Evolutionary conservation across 345 rosid genomes (phyloP), one percentile per base, ranked within the genome.

Genomic region (Salix viminalis): DNA sequence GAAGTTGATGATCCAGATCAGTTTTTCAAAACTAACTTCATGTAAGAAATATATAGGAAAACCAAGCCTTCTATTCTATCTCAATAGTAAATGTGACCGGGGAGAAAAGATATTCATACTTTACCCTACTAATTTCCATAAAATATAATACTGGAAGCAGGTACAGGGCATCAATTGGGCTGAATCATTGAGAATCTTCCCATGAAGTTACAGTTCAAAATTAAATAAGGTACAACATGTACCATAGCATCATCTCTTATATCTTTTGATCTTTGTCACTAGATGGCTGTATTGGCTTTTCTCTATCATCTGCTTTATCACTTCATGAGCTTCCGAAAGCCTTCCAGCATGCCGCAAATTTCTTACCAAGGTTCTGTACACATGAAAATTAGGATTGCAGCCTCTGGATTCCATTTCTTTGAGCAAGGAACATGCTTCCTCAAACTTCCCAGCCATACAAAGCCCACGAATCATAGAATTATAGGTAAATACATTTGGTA

Each of bases 391-490:
- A 62, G 99, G 99, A 79, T 84, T 85, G 79, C 97, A 90, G 28
- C 96, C 96, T 81, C 94, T 88, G 18, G 84, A 80, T 86, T 90
- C 92, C 99, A 95, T 93, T 86, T 89, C 91, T 75, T 89, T 90
- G 44, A 93, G 86, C 89, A 91, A 72, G 69, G 87, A 80, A 73
- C 94, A 85, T 26, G 97, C 97, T 79, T 90, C 91, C 65, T 82
- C 86, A 72, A 87, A 93, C 83, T 83, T 88, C 67, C 87, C 92
- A 0, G 88, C 92, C 88, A 88, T 87, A 84, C 97, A 95, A 71
- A 83, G 75, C 72, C 97, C 97, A 0, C 94, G 89, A 71, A 95
- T 91, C 97, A 95, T 89, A 14, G 97, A 89, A 80, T 89, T 89
- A 74, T 95, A 95, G 0, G 99, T 91, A 83, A 87, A 91, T 14